These are phyloP conservation scores for Yamadazyma membranifaciens DNA, from an alignment of 1,139 yeast genomes.

Conservation along the genomic window DNA sequence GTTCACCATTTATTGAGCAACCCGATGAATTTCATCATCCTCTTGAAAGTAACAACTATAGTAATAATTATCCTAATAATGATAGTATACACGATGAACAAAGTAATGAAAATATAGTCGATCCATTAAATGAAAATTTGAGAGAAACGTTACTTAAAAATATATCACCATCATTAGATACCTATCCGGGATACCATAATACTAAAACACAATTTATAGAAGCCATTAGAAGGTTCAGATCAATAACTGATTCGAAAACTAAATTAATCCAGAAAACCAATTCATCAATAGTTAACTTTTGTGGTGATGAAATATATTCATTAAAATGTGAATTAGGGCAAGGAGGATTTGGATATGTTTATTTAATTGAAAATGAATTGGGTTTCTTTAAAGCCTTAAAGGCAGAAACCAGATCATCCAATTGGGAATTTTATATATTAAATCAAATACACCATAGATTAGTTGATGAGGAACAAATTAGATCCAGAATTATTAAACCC, in stretches of 20 bases:
- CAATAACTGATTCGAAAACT: constrained; percentile 33
- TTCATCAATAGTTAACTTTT: constrained; percentile 44
- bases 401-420: constrained; percentile 65
- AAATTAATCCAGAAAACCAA: constrained; percentile 37
- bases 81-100: constrained; percentile 23
- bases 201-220: constrained; percentile 15
- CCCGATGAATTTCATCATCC: constrained; percentile 22
- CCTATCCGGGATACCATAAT: constrained; percentile 29
- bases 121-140: constrained; percentile 30
- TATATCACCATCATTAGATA: constrained; percentile 24
- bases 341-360: constrained; percentile 82
- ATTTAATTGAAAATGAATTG: constrained; percentile 63
- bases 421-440: constrained; percentile 83
- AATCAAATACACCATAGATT: constrained; percentile 49
- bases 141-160: constrained; percentile 24
- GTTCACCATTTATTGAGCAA: constrained; percentile 50
- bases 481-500: constrained; percentile 35
- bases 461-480: constrained; percentile 8
- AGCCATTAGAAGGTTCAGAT: constrained; percentile 31
- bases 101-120: constrained; percentile 15
- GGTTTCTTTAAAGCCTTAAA: constrained; percentile 69
- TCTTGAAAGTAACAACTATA: background rate
- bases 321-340: constrained; percentile 65
- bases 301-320: constrained; percentile 53
- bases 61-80: constrained; percentile 14